Percentiles rank a stretch among this genome's conserved stretches.
Evolutionary conservation across 371 early-diverging fungal genomes (phyloP).

Genomic region (Basidiobolus meristosporus): DNA sequence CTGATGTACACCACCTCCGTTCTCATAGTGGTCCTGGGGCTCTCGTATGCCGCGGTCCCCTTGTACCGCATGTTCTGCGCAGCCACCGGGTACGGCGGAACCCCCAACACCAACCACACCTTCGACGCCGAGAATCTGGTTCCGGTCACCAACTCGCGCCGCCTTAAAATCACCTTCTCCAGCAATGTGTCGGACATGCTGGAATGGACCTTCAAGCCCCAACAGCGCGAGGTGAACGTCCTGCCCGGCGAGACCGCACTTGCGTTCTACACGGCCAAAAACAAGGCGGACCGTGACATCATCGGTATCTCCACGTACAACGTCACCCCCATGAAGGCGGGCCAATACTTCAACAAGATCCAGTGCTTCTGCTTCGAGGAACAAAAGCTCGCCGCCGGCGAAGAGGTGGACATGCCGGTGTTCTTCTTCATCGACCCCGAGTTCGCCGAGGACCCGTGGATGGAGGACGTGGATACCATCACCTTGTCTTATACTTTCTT

Average conservation of each 20-base stretch:
- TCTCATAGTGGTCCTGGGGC: constrained; percentile 67
- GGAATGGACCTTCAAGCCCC: constrained; percentile 83
- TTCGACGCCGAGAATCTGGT: constrained; percentile 36
- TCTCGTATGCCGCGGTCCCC: constrained; percentile 90
- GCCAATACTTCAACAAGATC: constrained; percentile 90
- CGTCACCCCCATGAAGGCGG: constrained; percentile 85
- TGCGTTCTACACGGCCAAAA: constrained; percentile 92
- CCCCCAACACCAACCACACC: constrained; percentile 33
- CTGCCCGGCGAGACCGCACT: constrained; percentile 93
- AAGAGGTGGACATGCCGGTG: constrained; percentile 97
- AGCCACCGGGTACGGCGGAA: constrained; percentile 82
- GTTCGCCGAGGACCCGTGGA: constrained; percentile 83
- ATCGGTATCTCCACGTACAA: constrained; percentile 96
- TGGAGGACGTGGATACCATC: constrained; percentile 86
- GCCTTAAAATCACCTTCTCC: constrained; percentile 71
- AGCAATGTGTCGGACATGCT: constrained; percentile 60
- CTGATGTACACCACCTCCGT: constrained; percentile 62
- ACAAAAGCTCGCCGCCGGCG: constrained; percentile 75
- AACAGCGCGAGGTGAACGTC: constrained; percentile 63
- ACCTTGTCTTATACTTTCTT: constrained; percentile 88
- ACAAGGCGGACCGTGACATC: constrained; percentile 72
- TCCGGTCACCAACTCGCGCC: constrained; percentile 28
- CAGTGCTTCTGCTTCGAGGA: constrained; percentile 99
- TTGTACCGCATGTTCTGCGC: constrained; percentile 88
- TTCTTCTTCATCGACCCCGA: constrained; percentile 98